phyloP scores from a whole-genome alignment of 257 asterid genomes.

The Marsdenia floribunda region DNA sequence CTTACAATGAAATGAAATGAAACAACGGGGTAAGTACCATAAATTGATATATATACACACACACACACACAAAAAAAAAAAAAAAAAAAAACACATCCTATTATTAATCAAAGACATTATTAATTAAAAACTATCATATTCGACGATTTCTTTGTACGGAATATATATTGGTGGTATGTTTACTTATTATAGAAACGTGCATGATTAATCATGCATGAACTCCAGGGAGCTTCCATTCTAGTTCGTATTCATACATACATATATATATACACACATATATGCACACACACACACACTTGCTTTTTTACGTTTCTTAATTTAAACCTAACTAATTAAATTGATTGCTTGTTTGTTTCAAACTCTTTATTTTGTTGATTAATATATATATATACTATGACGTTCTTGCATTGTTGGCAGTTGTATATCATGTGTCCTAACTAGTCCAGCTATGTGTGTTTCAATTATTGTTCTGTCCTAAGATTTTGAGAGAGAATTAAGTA shows the following conservation, averaged over 20 bases:
- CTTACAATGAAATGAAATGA: not conserved
- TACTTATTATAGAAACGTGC: not conserved
- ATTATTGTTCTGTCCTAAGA: not conserved
- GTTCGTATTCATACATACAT: not conserved
- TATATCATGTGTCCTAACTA: not conserved
- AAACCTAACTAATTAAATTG: not conserved
- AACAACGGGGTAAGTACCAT: not conserved
- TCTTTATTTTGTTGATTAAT: too few species aligned
- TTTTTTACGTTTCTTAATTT: not conserved
- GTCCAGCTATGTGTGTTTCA: not conserved
- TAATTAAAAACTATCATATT: not conserved
- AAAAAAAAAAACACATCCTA: not conserved
- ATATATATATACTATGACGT: not conserved
- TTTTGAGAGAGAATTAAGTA: not conserved
- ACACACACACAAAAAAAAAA: too few species aligned
- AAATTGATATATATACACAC: too few species aligned
- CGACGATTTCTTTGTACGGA: not conserved
- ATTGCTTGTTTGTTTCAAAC: constrained; percentile 3
- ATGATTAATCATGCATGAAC: not conserved
- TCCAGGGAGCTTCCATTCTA: not conserved
- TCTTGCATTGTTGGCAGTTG: not conserved
- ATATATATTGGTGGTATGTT: not conserved
- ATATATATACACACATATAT: not conserved
- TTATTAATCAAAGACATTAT: not conserved
- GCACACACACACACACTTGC: too few species aligned